Evolutionary conservation across 768 basidiomycete species (phyloP).

Genomic region (Suillus subaureus): DNA sequence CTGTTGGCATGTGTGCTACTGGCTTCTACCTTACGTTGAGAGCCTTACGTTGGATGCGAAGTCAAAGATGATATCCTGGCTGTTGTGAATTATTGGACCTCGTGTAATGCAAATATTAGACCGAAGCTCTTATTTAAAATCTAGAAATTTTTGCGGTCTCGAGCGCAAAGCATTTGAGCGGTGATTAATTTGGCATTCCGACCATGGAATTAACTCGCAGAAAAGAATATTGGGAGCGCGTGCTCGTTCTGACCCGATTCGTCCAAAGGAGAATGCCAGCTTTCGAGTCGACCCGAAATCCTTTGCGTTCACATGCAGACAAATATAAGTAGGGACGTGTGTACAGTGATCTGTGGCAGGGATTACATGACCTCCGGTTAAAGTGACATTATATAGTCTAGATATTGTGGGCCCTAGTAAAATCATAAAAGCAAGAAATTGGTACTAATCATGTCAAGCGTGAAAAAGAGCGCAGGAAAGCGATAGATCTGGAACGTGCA

Average conservation of each 20-base stretch:
- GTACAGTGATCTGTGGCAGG: conserved; percentile 16
- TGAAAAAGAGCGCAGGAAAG: conserved; percentile 34
- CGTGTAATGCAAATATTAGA: conserved; percentile 28
- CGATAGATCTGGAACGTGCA: conserved; percentile 6
- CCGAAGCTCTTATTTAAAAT: conserved; percentile 24
- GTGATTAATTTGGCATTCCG: conserved; percentile 36
- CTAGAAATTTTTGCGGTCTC: conserved; percentile 19
- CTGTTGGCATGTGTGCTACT: conserved; percentile 43
- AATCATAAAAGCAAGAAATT: conserved; percentile 34
- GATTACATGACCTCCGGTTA: conserved; percentile 19
- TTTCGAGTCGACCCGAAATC: conserved; percentile 20
- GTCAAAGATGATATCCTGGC: conserved; percentile 19
- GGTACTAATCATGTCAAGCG: conserved; percentile 37
- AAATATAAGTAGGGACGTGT: conserved; percentile 34
- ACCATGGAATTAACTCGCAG: conserved; percentile 38
- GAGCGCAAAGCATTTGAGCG: conserved; percentile 28
- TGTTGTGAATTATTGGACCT: conserved; percentile 34
- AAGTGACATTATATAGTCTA: conserved; percentile 38
- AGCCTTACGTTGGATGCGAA: conserved; percentile 23
- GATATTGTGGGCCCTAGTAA: conserved; percentile 35
- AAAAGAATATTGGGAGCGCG: conserved; percentile 21
- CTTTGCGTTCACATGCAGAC: conserved; percentile 32
- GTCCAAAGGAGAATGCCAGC: conserved; percentile 14
- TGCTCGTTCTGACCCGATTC: conserved; percentile 19
- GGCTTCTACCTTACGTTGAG: conserved; percentile 38